Evolutionary conservation across 2,329 filamentous ascomycete genomes (phyloP).

Genomic region (Alternaria postmessia): DNA sequence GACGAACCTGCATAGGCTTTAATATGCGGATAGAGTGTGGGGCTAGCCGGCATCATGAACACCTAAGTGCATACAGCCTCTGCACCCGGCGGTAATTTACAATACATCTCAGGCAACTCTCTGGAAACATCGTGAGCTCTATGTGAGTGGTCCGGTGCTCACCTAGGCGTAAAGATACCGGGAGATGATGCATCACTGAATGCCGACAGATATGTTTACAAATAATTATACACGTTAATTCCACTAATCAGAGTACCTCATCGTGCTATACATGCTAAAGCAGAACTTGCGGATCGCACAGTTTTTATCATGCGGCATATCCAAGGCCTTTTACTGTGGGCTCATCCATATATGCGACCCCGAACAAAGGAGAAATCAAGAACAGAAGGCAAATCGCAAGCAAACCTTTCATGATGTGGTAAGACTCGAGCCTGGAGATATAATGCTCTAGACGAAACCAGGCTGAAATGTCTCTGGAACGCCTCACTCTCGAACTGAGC

Average conservation of each 20-base stretch:
- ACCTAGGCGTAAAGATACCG: too few relatives aligned
- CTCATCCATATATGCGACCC: neutral
- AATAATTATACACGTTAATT: neutral
- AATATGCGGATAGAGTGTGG: constrained; percentile 15
- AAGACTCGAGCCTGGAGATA: neutral
- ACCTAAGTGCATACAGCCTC: neutral
- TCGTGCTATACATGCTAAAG: neutral
- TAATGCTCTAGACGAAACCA: neutral
- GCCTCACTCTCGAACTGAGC: neutral
- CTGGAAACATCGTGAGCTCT: neutral
- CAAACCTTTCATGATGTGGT: neutral
- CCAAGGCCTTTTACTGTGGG: neutral
- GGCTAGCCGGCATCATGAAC: constrained; percentile 2
- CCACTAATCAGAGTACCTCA: neutral
- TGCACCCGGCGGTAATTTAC: neutral
- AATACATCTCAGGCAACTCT: neutral
- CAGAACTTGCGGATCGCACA: neutral
- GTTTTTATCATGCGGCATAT: too few relatives aligned
- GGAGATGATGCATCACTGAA: neutral
- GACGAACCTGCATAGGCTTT: neutral
- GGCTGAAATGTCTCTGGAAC: neutral
- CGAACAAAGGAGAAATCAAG: neutral
- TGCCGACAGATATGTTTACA: neutral
- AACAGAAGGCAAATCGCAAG: neutral
- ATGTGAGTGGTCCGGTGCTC: neutral